Evolutionary conservation across 1,139 yeast species (phyloP), one percentile per base, ranked within the genome.

Genomic region (Hemisphaericaspora xylanilytica): DNA sequence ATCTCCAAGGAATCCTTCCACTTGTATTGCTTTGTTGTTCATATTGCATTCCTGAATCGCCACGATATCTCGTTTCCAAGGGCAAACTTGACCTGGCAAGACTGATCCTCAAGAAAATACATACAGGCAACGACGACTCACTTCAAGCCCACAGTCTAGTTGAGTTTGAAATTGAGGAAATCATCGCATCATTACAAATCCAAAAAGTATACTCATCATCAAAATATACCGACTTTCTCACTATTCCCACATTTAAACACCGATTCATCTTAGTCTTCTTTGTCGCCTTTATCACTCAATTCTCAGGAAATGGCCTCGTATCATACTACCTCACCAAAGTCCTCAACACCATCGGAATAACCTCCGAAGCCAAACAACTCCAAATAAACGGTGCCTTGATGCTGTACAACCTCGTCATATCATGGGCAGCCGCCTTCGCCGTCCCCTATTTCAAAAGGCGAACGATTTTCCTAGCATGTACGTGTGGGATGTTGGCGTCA

Each of bases 231-330:
- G 75, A 69, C 46, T 70, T 71, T 47, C 12, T 65, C 37, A 61
- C 39, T 15, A 58, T 59, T 24, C 54, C 55, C 30, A 56, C 63
- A 25, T 69, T 69, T 65, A 51, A 80, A 64, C 63, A 63, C 49
- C 68, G 80, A 60, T 49, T 65, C n/a, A 70, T 67, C 45, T 58
- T 73, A 40, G 45, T 57, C 17, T 22, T 57, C 24, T 61, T 63
- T 47, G 52, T 64, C 28, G 65, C 67, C 27, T 46, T 59, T 15
- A 58, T 70, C 51, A 67, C 68, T 64, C 78, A 75, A 49, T 61
- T 74, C 39, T 67, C 74, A 26, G 81, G 81, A 49, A 74, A 73
- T 45, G 78, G 77, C 37, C 61, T 75, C 36, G 75, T 75, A 15
- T 70, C 78, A 1, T 75, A 73, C 58, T 75, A 75, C 52, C 57